A percentile compares a stretch with the other conserved stretches of the same genome.
Conservation (phyloP, 2,329 filamentous ascomycete genomes). For the Diaporthe sp. region DNA sequence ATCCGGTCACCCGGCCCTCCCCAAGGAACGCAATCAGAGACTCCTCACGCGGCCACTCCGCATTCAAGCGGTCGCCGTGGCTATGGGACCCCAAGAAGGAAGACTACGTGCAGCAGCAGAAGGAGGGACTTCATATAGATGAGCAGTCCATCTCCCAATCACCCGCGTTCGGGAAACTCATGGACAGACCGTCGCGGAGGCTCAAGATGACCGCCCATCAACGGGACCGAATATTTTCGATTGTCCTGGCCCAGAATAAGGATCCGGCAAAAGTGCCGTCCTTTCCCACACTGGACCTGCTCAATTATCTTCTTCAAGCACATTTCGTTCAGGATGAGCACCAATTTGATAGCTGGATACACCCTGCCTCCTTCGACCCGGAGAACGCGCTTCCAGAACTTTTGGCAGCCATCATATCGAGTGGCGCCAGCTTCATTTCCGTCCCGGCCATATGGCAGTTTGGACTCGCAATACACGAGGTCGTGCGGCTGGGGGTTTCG, state of each 20-base stretch:
- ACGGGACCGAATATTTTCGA: slow-evolving; percentile 48
- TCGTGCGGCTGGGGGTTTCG: slow-evolving; percentile 50
- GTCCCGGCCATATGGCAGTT: slow-evolving; percentile 49
- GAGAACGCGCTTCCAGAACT: slow-evolving; percentile 46
- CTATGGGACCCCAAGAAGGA: slow-evolving; percentile 51
- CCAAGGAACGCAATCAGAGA: slow-evolving; percentile 42
- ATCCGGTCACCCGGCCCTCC: slow-evolving; percentile 42
- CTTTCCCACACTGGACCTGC: slow-evolving; percentile 48
- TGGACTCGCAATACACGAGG: slow-evolving; percentile 59
- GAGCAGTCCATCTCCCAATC: slow-evolving; percentile 43
- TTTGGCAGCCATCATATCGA: slow-evolving; percentile 45
- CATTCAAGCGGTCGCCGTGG: slow-evolving; percentile 53
- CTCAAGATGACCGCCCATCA: slow-evolving; percentile 44
- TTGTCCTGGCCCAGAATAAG: slow-evolving; percentile 46
- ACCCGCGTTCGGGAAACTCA: slow-evolving; percentile 43
- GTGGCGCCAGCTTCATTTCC: slow-evolving; percentile 47
- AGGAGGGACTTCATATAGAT: slow-evolving; percentile 45
- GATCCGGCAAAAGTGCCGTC: slow-evolving; percentile 44
- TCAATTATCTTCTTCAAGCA: slow-evolving; percentile 48
- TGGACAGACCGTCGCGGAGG: slow-evolving; percentile 38
- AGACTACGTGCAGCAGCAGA: slow-evolving; percentile 47
- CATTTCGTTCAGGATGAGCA: slow-evolving; percentile 49
- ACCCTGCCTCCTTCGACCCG: slow-evolving; percentile 47
- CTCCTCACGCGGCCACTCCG: slow-evolving; percentile 49
- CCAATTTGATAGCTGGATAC: slow-evolving; percentile 48